These are phyloP conservation scores for Miamiensis avidus DNA, from an alignment of 169 alveolate genomes.

Conservation along the genomic window DNA sequence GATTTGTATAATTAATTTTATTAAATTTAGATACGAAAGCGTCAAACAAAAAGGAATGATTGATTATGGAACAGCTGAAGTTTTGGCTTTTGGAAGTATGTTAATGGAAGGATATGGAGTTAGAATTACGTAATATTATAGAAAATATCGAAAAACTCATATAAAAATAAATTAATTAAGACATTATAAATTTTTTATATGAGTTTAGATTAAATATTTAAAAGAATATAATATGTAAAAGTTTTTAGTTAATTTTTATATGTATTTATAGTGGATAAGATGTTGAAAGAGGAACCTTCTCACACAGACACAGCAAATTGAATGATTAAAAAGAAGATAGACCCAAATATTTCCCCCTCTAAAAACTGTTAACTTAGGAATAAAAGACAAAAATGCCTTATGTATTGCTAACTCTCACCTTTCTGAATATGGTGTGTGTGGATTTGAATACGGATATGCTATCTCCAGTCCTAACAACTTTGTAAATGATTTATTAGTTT, in stretches of 20 bases:
- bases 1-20: too few relatives aligned
- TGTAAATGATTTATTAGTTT: neutral
- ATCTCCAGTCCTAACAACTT: conserved; percentile 90
- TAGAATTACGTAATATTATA: conserved; percentile 56
- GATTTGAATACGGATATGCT: conserved; percentile 95
- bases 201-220: neutral
- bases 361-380: conserved; percentile 2
- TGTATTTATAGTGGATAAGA: conserved; percentile 91
- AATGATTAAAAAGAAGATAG: conserved; percentile 86
- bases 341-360: conserved; percentile 52
- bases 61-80: conserved; percentile 94
- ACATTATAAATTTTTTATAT: too few relatives aligned
- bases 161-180: too few relatives aligned
- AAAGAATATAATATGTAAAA: neutral
- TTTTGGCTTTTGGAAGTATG: conserved; percentile 92
- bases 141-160: too few relatives aligned
- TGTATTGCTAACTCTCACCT: conserved; percentile 87
- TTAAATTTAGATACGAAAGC: conserved; percentile 31
- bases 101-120: conserved; percentile 92
- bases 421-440: conserved; percentile 92
- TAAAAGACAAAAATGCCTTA: conserved; percentile 46
- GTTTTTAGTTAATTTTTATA: neutral
- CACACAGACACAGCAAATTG: conserved; percentile 94
- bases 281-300: conserved; percentile 96
- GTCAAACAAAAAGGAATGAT: conserved; percentile 77